A percentile compares a stretch with the other conserved stretches of the same genome.
Conservation (phyloP, 1,139 yeast genomes). For the Kodamaea arcana region DNA sequence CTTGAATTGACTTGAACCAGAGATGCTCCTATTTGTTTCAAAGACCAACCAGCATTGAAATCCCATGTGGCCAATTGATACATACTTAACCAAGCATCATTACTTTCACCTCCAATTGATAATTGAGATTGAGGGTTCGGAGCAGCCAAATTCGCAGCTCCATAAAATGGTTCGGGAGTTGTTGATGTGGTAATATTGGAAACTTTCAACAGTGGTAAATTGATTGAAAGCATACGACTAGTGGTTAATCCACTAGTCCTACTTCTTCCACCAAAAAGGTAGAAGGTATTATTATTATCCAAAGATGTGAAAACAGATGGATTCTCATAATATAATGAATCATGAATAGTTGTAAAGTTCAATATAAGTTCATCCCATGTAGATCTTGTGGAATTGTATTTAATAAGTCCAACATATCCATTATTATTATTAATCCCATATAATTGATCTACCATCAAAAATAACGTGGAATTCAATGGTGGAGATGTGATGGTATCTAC, state of each 20-base stretch:
- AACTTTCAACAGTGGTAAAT: slow-evolving; percentile 19
- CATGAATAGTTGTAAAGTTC: slow-evolving; percentile 22
- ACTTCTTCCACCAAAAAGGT: slow-evolving; percentile 48
- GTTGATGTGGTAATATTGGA: slow-evolving; percentile 41
- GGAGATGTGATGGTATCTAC: slow-evolving; percentile 25
- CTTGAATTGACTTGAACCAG: slow-evolving; percentile 41
- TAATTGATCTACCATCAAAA: slow-evolving; percentile 26
- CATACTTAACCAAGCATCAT: slow-evolving; percentile 50
- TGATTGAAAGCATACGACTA: slow-evolving; percentile 33
- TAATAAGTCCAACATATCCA: slow-evolving; percentile 23
- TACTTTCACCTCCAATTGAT: slow-evolving; percentile 52
- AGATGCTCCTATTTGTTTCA: slow-evolving; percentile 27
- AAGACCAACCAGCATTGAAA: slow-evolving; percentile 56
- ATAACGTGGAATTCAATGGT: slow-evolving; percentile 30
- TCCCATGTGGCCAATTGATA: slow-evolving; percentile 60
- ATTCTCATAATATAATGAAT: slow-evolving; percentile 27
- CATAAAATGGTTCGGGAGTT: slow-evolving; percentile 48
- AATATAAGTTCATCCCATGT: slow-evolving; percentile 23
- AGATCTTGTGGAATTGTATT: slow-evolving; percentile 18
- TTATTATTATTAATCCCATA: slow-evolving; percentile 27
- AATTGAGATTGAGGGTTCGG: slow-evolving; percentile 38
- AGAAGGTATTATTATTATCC: slow-evolving; percentile 27
- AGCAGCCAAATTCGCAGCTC: slow-evolving; percentile 41
- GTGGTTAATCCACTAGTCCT: slow-evolving; percentile 21
- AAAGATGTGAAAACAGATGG: slow-evolving; percentile 38